phyloP scores from a whole-genome alignment of 2,329 filamentous ascomycete genomes.

The Trichoderma sp. region DNA sequence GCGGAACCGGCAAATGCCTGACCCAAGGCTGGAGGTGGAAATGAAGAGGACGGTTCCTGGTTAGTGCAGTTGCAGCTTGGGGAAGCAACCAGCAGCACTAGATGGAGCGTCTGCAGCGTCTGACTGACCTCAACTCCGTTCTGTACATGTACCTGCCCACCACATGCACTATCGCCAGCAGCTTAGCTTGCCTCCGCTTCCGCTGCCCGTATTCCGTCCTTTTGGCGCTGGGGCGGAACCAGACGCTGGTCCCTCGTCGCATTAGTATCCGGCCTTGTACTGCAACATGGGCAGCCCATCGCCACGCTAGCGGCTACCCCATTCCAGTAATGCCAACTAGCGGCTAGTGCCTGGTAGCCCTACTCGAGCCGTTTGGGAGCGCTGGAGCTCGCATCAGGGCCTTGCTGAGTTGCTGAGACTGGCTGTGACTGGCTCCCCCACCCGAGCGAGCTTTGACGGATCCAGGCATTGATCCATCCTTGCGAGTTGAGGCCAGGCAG shows the following conservation, averaged over 20 bases:
- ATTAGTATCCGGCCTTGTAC: neutral
- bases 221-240: neutral
- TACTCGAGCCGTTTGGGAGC: neutral
- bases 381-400: neutral
- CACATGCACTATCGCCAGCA: neutral
- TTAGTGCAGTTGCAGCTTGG: neutral
- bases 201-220: neutral
- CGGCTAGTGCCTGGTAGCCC: neutral
- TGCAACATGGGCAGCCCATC: neutral
- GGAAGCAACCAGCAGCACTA: neutral
- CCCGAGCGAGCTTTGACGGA: too few species aligned
- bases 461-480: too few species aligned
- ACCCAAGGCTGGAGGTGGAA: neutral
- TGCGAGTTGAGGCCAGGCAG: too few species aligned
- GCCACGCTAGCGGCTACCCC: neutral
- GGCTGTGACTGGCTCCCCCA: too few species aligned
- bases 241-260: neutral
- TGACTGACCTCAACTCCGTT: neutral
- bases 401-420: too few species aligned
- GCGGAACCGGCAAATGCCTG: neutral
- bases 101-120: neutral
- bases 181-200: neutral
- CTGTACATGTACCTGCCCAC: neutral
- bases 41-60: neutral
- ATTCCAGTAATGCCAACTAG: neutral